Evolutionary conservation across 1,284 basidiomycete genomes (phyloP), one percentile per base, ranked within the genome.

Genomic region (Phellinidium pouzarii): DNA sequence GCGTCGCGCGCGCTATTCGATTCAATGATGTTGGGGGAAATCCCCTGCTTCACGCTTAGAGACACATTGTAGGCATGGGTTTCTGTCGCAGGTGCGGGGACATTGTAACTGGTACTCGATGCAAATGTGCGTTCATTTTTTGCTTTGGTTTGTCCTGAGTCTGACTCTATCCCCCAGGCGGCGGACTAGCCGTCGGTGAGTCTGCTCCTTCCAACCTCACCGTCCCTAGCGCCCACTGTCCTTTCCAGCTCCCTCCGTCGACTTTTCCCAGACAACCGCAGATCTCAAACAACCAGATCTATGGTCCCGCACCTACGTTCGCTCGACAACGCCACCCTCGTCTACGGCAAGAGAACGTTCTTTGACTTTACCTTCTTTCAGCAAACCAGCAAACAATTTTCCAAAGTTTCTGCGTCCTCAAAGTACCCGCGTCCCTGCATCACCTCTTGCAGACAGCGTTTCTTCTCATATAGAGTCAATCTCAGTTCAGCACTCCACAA

Each of bases 61-160:
- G 42, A 25, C 8, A 29, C 26, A 25, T 1, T 23, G 36, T 3
- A 22, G 31, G 3, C 29, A 89, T 90, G 87, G 84, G 82, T 23
- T 90, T 89, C 60, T 90, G 87, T 68, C 76, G 84, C 58, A 75
- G 84, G 66, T 90, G 87, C 60, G 87, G 87, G 56, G 83, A 89
- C 58, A 88, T 90, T 56, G 86, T 89, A 25, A 62, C 72, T 42
- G 81, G 79, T 42, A 66, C 69, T 44, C 80, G 82, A 51, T 88
- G 87, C 66, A 83, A 79, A 68, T 90, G 87, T 66, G 19, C 25
- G 48, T 50, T 17, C 14, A 22, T 23, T 7, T 19, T 23, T 37
- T n/a, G n/a, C 25, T 14, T 3, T 22, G 8, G 14, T 40, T 20
- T 19, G 4, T 29, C 20, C 11, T 8, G 4, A 11, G 31, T 38